A percentile compares a stretch with the other conserved stretches of the same genome.
phyloP scores from a whole-genome alignment of 2,329 filamentous ascomycete species.

The Lachnellula hyalina region DNA sequence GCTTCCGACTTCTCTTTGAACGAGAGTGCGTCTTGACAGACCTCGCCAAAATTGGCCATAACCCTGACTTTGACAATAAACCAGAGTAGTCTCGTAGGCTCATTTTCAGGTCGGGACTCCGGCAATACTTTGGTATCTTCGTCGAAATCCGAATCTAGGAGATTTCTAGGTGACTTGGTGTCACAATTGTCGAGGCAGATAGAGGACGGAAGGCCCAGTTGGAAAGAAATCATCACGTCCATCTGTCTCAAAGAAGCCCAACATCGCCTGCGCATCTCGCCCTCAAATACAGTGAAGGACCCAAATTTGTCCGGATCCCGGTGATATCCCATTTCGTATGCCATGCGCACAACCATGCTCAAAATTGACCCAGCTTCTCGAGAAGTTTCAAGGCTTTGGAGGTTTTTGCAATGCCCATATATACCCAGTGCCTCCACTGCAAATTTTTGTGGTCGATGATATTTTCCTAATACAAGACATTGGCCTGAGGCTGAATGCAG shows the following conservation, averaged over 20 bases:
- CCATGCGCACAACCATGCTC: constrained; percentile 24
- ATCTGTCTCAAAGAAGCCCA: constrained; percentile 27
- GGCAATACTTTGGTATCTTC: constrained; percentile 21
- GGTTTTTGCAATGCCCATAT: constrained; percentile 23
- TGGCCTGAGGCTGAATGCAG: constrained; percentile 14
- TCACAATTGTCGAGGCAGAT: constrained; percentile 22
- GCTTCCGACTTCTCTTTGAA: constrained; percentile 21
- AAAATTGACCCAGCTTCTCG: constrained; percentile 24
- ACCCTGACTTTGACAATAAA: constrained; percentile 31
- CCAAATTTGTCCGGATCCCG: constrained; percentile 19
- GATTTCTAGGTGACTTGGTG: constrained; percentile 24
- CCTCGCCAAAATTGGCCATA: constrained; percentile 26
- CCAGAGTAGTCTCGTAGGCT: constrained; percentile 26
- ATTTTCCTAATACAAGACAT: constrained; percentile 25
- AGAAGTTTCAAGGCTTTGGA: constrained; percentile 24
- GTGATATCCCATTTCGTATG: constrained; percentile 29
- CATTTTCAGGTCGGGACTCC: constrained; percentile 19
- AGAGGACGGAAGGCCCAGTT: constrained; percentile 28
- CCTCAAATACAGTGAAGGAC: constrained; percentile 24
- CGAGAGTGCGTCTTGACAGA: constrained; percentile 28
- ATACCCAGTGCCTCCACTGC: constrained; percentile 21
- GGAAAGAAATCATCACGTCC: constrained; percentile 28
- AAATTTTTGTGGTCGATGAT: constrained; percentile 21
- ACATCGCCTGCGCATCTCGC: constrained; percentile 27
- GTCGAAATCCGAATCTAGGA: constrained; percentile 28